Conservation (phyloP, 1,139 yeast species). For the Diutina sp. region DNA sequence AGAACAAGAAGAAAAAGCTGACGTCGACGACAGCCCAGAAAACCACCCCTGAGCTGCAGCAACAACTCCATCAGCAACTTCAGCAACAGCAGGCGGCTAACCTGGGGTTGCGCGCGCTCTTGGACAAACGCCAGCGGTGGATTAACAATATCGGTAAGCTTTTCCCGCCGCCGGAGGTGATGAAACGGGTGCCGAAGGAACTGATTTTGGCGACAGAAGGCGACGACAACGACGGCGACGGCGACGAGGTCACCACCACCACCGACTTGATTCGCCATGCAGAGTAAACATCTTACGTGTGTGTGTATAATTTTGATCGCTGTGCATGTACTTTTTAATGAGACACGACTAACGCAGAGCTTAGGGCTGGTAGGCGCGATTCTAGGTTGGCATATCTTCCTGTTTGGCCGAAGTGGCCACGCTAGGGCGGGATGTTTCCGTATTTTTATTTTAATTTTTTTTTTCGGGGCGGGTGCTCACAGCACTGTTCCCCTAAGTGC, state of each 20-base stretch:
- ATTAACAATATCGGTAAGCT: slow-evolving; percentile 78
- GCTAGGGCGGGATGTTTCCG: background rate
- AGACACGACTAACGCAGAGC: background rate
- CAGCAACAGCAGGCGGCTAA: slow-evolving; percentile 47
- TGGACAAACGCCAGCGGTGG: slow-evolving; percentile 87
- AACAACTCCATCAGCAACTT: slow-evolving; percentile 20
- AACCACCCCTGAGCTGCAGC: slow-evolving; percentile 16
- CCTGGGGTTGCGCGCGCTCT: slow-evolving; percentile 61
- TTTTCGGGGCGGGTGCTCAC: background rate
- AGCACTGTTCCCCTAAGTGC: background rate
- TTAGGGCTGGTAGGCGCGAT: background rate
- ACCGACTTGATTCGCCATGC: background rate
- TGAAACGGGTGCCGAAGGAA: slow-evolving; percentile 63
- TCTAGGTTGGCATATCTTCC: background rate
- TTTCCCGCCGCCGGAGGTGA: slow-evolving; percentile 54
- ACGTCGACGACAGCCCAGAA: slow-evolving; percentile 25
- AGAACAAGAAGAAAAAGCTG: slow-evolving; percentile 63
- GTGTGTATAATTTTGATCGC: background rate
- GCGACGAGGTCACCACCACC: slow-evolving; percentile 12
- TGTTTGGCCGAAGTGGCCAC: background rate
- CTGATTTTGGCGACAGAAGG: slow-evolving; percentile 23
- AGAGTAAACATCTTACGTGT: background rate
- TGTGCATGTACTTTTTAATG: background rate
- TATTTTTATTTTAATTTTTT: too few species aligned
- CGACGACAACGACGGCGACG: slow-evolving; percentile 8